Evolutionary conservation across 2,329 filamentous ascomycete genomes (phyloP).

Genomic region (Fusarium algeriense): DNA sequence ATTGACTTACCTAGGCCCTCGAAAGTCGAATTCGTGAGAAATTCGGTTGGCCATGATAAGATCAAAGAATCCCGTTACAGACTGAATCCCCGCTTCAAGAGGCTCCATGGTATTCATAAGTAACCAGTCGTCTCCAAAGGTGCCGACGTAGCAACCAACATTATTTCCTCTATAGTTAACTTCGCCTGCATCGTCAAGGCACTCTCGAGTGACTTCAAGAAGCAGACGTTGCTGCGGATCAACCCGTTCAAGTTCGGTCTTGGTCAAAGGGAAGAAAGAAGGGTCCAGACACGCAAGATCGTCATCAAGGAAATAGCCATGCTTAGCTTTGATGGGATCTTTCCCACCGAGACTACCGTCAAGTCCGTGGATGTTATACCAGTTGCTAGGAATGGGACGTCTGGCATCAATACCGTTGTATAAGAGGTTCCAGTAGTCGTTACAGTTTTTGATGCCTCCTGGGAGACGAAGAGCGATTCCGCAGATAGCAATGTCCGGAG

Average conservation of each 20-base stretch:
- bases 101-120: constrained; percentile 7
- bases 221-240: constrained; percentile 19
- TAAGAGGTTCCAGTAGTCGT: constrained; percentile 6
- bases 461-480: constrained; percentile 17
- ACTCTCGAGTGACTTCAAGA: not conserved
- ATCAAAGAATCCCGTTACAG: too few species aligned
- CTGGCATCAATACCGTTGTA: not conserved
- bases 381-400: not conserved
- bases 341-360: constrained; percentile 1
- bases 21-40: constrained; percentile 11
- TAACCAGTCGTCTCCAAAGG: constrained; percentile 10
- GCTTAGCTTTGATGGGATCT: not conserved
- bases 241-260: not conserved
- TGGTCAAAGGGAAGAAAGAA: constrained; percentile 3
- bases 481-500: too few species aligned
- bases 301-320: constrained; percentile 12
- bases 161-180: not conserved
- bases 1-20: constrained; percentile 13
- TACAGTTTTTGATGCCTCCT: not conserved
- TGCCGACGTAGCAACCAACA: constrained; percentile 12
- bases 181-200: constrained; percentile 9
- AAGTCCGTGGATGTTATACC: constrained; percentile 13
- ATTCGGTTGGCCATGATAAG: constrained; percentile 24
- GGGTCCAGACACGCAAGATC: constrained; percentile 9
- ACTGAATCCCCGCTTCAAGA: too few species aligned